Evolutionary conservation across 331 rosid genomes (phyloP).

Genomic region (Acacia concinna): DNA sequence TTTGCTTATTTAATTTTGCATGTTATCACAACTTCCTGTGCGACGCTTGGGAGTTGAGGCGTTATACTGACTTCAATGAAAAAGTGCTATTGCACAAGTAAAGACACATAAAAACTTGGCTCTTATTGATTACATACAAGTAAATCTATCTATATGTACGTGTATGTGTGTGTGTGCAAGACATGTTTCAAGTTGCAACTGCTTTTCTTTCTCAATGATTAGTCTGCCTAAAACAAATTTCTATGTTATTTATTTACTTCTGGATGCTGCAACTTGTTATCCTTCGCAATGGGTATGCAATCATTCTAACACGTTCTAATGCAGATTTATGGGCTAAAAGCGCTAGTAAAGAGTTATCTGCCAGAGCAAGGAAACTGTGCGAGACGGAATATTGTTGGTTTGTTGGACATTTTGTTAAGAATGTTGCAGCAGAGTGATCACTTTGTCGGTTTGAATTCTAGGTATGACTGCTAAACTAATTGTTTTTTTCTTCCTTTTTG

Average conservation of each 20-base stretch:
- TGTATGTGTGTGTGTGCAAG: not conserved
- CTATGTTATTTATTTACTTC: not conserved
- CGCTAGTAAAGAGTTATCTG: conserved; percentile 77
- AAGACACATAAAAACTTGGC: not conserved
- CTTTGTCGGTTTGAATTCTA: conserved; percentile 35
- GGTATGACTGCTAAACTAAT: conserved; percentile 42
- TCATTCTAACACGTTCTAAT: conserved; percentile 28
- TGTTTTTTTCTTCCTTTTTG: not conserved
- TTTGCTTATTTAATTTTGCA: not conserved
- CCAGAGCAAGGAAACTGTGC: conserved; percentile 57
- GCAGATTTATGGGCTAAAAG: conserved; percentile 89
- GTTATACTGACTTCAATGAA: not conserved
- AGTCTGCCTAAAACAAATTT: not conserved
- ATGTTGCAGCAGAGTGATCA: conserved; percentile 51
- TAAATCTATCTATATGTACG: not conserved
- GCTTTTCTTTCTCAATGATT: not conserved
- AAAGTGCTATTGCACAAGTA: not conserved
- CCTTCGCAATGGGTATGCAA: conserved; percentile 10
- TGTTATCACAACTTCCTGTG: not conserved
- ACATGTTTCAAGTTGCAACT: not conserved
- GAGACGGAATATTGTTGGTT: conserved; percentile 40
- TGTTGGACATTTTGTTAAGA: conserved; percentile 56
- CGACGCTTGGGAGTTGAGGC: not conserved
- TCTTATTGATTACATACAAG: not conserved
- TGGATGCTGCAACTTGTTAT: not conserved